Conservation (phyloP, 192 early-diverging fungal species). For the Phycomyces nitens region DNA sequence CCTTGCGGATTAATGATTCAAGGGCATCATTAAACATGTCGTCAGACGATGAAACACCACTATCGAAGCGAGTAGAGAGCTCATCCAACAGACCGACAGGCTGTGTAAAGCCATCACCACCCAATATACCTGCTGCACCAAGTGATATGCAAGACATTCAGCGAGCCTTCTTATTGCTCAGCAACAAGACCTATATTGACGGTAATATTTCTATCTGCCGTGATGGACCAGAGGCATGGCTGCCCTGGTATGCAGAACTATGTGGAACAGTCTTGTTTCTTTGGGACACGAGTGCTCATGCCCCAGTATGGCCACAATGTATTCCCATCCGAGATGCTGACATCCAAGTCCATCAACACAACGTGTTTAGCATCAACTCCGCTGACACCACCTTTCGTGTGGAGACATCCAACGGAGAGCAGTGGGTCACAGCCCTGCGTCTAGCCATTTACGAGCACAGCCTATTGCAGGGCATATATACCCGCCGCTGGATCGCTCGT, state of each 20-base stretch:
- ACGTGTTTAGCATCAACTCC: constrained; percentile 63
- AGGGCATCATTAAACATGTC: not conserved
- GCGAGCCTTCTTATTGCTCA: not conserved
- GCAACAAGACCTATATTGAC: not conserved
- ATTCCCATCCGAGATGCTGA: constrained; percentile 73
- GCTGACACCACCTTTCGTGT: constrained; percentile 56
- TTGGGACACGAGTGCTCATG: constrained; percentile 37
- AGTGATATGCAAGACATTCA: not conserved
- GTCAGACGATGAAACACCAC: too few relatives aligned
- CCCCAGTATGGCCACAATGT: constrained; percentile 53
- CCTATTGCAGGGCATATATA: constrained; percentile 72
- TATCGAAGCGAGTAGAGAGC: too few relatives aligned
- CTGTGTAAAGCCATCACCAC: too few relatives aligned
- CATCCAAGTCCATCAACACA: constrained; percentile 43
- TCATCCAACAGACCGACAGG: too few relatives aligned
- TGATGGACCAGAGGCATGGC: constrained; percentile 40
- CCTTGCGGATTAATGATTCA: not conserved
- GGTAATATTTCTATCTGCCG: not conserved
- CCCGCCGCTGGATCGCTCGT: constrained; percentile 47
- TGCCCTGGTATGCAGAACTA: constrained; percentile 71
- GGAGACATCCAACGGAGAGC: constrained; percentile 52
- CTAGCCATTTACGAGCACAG: constrained; percentile 71
- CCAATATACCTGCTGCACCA: not conserved
- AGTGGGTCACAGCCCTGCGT: constrained; percentile 68
- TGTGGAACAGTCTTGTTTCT: constrained; percentile 64